Percentiles rank a stretch among this genome's conserved stretches.
phyloP scores from a whole-genome alignment of 371 early-diverging fungal genomes.

The Syncephalis fuscata region DNA sequence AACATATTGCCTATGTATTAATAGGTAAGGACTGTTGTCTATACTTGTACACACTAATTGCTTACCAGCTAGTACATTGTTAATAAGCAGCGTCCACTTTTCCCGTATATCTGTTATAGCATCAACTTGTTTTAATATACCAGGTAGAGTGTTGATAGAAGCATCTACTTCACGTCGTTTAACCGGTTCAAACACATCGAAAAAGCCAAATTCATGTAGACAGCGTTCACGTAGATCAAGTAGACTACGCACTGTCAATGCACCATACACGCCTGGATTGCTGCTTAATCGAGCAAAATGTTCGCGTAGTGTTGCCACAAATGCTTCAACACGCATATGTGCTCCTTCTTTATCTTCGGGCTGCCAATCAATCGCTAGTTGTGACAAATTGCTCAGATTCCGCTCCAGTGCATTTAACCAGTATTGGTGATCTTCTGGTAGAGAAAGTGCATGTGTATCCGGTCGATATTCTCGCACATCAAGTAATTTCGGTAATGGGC shows the following conservation, averaged over 20 bases:
- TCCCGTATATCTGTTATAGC: conserved; percentile 7
- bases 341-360: neutral
- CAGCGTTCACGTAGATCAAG: conserved; percentile 59
- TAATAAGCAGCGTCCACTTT: conserved; percentile 20
- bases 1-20: conserved; percentile 33
- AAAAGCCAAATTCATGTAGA: conserved; percentile 49
- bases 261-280: conserved; percentile 45
- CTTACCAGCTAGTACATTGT: conserved; percentile 44
- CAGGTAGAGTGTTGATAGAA: conserved; percentile 26
- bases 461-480: conserved; percentile 24
- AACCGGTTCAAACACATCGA: conserved; percentile 40
- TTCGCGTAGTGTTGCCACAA: conserved; percentile 23
- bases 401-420: conserved; percentile 45
- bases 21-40: too few relatives aligned
- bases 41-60: too few relatives aligned
- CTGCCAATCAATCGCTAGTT: conserved; percentile 27
- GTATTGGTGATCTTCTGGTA: conserved; percentile 27
- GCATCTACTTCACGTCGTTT: conserved; percentile 35
- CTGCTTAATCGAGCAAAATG: conserved; percentile 29
- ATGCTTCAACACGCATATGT: conserved; percentile 1
- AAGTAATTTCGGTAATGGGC: conserved; percentile 29
- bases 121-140: conserved; percentile 23
- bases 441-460: conserved; percentile 37
- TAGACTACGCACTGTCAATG: conserved; percentile 37
- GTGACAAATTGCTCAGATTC: conserved; percentile 29